Percentiles rank a stretch among this genome's conserved stretches.
These are phyloP conservation scores for Aspergillus pseudoglaucus DNA, from an alignment of 2,329 filamentous ascomycete species.

Conservation along the genomic window DNA sequence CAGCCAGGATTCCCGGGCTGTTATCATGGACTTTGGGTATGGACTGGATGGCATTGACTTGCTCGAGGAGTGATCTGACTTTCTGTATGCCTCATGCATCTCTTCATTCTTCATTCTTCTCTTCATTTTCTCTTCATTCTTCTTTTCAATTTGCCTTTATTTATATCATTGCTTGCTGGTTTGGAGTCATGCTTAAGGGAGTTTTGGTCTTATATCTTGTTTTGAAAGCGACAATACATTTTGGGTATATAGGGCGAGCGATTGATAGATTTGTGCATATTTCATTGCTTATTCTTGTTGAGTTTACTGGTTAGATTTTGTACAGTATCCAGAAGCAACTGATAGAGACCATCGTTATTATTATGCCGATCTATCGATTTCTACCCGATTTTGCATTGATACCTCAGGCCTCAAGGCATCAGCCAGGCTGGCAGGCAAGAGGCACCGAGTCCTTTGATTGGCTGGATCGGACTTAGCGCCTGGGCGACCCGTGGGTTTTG, in stretches of 20 bases:
- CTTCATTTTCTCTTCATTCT: not conserved
- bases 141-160: not conserved
- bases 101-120: not conserved
- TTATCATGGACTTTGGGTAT: constrained; percentile 88
- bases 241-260: not conserved
- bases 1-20: constrained; percentile 84
- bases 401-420: constrained; percentile 1
- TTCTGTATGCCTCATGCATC: not conserved
- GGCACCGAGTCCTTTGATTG: constrained; percentile 11
- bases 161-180: not conserved
- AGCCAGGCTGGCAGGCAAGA: not conserved
- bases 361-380: not conserved
- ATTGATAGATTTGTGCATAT: not conserved
- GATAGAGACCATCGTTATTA: no score
- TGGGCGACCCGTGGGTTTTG: constrained; percentile 19
- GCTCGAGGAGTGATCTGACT: constrained; percentile 34
- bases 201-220: no score
- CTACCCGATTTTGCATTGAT: not conserved
- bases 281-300: not conserved
- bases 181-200: no score
- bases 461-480: constrained; percentile 13
- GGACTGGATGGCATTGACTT: constrained; percentile 49
- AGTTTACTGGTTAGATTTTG: not conserved
- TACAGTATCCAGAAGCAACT: not conserved
- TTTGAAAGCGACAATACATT: not conserved